phyloP scores from a whole-genome alignment of 1,139 yeast genomes.

The Saccharomycopsis hybrid region DNA sequence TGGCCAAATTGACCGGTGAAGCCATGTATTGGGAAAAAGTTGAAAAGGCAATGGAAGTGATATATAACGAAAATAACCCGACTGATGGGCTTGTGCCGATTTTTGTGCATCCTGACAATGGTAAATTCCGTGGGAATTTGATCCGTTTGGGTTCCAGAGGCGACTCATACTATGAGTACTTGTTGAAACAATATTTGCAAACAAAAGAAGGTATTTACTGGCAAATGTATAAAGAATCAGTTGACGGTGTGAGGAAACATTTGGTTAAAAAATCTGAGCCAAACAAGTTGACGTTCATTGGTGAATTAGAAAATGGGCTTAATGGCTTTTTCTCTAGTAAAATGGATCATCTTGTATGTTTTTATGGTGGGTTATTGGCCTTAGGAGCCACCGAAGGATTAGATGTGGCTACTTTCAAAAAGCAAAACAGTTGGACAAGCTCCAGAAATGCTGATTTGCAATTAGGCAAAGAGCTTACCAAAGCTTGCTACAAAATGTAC shows the following conservation, averaged over 20 bases:
- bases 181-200: slow-evolving; percentile 79
- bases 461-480: slow-evolving; percentile 69
- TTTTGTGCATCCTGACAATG: slow-evolving; percentile 68
- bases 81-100: slow-evolving; percentile 78
- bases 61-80: slow-evolving; percentile 52
- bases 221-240: slow-evolving; percentile 72
- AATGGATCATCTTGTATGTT: slow-evolving; percentile 94
- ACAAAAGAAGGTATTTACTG: slow-evolving; percentile 64
- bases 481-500: slow-evolving; percentile 82
- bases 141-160: slow-evolving; percentile 88
- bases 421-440: slow-evolving; percentile 38
- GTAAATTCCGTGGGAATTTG: slow-evolving; percentile 53
- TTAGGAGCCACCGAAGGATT: slow-evolving; percentile 83
- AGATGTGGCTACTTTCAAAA: slow-evolving; percentile 45
- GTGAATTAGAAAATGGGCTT: slow-evolving; percentile 71
- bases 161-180: slow-evolving; percentile 87
- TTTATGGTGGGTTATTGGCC: slow-evolving; percentile 85
- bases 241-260: slow-evolving; percentile 65
- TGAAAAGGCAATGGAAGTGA: slow-evolving; percentile 62
- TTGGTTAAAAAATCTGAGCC: slow-evolving; percentile 58
- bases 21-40: slow-evolving; percentile 68
- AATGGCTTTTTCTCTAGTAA: slow-evolving; percentile 55
- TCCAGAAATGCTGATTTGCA: slow-evolving; percentile 50
- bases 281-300: slow-evolving; percentile 58
- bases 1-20: slow-evolving; percentile 78